Conservation (phyloP, 225 moss, liverwort and hornwort genomes). For the Physcomitrellopsis africana region DNA sequence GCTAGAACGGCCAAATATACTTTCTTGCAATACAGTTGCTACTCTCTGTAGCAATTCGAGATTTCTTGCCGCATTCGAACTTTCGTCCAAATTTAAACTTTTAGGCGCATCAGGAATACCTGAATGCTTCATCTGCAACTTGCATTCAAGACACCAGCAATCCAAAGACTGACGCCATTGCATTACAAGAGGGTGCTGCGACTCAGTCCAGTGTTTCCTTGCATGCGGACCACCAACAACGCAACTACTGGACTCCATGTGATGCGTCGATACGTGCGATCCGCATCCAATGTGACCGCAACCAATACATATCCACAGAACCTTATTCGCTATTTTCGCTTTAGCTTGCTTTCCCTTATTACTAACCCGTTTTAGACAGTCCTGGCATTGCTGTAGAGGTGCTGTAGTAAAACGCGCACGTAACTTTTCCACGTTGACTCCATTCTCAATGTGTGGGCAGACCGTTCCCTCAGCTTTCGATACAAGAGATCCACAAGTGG, state of each 20-base stretch:
- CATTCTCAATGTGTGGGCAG: constrained; percentile 28
- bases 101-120: background rate
- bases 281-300: constrained; percentile 69
- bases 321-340: constrained; percentile 40
- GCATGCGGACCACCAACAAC: constrained; percentile 42
- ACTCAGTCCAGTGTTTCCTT: constrained; percentile 51
- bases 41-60: constrained; percentile 35
- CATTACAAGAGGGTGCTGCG: constrained; percentile 61
- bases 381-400: constrained; percentile 39
- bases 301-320: constrained; percentile 67
- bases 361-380: constrained; percentile 36
- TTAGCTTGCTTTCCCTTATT: constrained; percentile 42
- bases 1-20: background rate
- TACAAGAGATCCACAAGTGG: background rate
- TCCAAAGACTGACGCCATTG: constrained; percentile 43
- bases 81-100: background rate
- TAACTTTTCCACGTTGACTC: constrained; percentile 44
- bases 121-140: constrained; percentile 20
- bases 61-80: background rate
- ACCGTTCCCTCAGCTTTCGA: background rate
- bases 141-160: constrained; percentile 73
- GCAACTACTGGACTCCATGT: constrained; percentile 18
- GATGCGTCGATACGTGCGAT: constrained; percentile 13
- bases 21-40: constrained; percentile 51
- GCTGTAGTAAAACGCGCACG: constrained; percentile 42